Evolutionary conservation across 176 grass and related monocot species (phyloP), one percentile per base, ranked within the genome.

Genomic region (Puccinellia tenuiflora): DNA sequence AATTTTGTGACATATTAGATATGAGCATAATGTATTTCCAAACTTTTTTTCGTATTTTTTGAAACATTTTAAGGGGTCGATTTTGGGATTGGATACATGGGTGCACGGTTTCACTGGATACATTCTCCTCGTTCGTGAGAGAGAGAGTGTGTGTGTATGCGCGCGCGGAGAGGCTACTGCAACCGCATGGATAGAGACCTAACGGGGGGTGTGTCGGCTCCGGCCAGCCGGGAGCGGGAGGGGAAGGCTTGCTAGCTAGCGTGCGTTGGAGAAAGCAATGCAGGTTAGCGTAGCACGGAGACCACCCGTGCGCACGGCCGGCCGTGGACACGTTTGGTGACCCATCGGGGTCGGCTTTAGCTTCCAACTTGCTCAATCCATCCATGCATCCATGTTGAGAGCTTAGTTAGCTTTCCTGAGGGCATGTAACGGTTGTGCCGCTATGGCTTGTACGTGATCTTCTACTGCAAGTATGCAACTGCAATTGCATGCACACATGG

Each of bases 181-280:
- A 78, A 82, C 78, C 72, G 83, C 78, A 86, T 78, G 72, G 88
- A 83, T 53, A 67, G 63, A 48, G 88, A 90, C 77, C 66, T 55
- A 66, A 55, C 79, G 4, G 26, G 3, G 69, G 25, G 20, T 65
- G 82, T 40, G 31, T 52, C 56, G 26, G 81, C 46, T 40, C 43
- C n/a, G 81, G 33, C 5, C 15, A 4, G 66, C 22, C 29, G 24
- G 50, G 35, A 35, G 30, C n/a, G 21, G 46, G 17, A 52, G 59
- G 25, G 11, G 53, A 30, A 40, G n/a, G 62, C n/a, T 24, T 34
- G 33, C 8, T n/a, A 24, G 78, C 72, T 86, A 86, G 75, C 88
- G 88, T 86, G 88, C 47, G 39, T 39, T 56, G 75, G 88, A 83
- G 84, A 90, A 90, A 90, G 88, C 88, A 78, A 78, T 72, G 43